Evolutionary conservation across 257 asterid genomes (phyloP), one percentile per base, ranked within the genome.

Genomic region (Scutellaria galericulata): DNA sequence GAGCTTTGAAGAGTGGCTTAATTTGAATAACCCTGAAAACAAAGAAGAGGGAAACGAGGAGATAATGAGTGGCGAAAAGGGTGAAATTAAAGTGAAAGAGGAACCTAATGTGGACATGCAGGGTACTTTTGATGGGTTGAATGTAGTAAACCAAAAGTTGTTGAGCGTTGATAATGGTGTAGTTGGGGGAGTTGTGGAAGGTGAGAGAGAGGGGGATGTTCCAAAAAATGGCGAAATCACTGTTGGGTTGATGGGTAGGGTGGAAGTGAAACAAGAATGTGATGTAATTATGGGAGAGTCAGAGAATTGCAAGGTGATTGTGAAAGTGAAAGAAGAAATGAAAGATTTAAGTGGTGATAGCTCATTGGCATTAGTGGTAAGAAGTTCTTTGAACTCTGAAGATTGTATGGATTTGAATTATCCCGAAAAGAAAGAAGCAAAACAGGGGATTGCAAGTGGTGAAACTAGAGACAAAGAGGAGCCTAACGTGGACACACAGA

Each of bases 241-340:
- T 62, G 71, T 40, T 64, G 57, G 39, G 41, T 55, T n/a, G 73
- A 15, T 31, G 67, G 65, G 42, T 47, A 11, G 9, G 11, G 40
- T 64, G 58, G 55, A 80, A 66, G 74, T 78, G 78, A 83, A 78
- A 44, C 75, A 81, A 58, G 86, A 85, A 70, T 15, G 68, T 42
- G 75, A 59, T 15, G 31, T 58, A 31, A 31, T 31, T 31, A 31
- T 31, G 37, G 4, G 4, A 31, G 37, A 31, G 37, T 31, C 37
- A 31, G 37, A 31, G 37, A 31, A 3, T 31, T 31, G 37, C 5
- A 31, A 31, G 37, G 37, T 31, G 37, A 31, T 31, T 31, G 5
- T 31, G 37, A 31, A 31, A 31, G 5, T 31, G 37, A 31, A 31
- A 27, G 58, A 71, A 10, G 59, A 58, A 14, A 45, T n/a, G 58